These are phyloP conservation scores for Brasenia schreberi DNA, from an alignment of 164 flowering plant genomes.

Conservation along the genomic window DNA sequence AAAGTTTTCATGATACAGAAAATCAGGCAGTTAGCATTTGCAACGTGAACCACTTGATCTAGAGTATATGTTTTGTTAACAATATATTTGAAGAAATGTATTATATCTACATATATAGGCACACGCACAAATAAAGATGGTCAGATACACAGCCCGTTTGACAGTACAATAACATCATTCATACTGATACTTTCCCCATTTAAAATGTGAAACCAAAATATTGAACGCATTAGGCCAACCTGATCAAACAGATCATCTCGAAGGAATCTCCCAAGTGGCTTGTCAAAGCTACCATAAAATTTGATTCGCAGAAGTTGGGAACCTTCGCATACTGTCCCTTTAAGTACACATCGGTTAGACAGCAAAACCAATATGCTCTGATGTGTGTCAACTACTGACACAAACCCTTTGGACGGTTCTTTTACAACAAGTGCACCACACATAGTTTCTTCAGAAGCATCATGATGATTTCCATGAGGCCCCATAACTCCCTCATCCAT, in stretches of 20 bases:
- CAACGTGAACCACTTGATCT: no score
- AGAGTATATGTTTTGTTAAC: no score
- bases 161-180: no score
- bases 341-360: conserved; percentile 61
- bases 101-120: not conserved
- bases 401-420: conserved; percentile 26
- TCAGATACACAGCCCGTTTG: no score
- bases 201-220: not conserved
- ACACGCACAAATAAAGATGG: not conserved
- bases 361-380: conserved; percentile 86
- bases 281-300: conserved; percentile 86
- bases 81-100: no score
- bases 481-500: not conserved
- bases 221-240: conserved; percentile 23
- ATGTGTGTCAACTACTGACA: conserved; percentile 54
- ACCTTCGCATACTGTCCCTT: conserved; percentile 79
- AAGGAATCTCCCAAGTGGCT: conserved; percentile 87
- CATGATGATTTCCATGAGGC: not conserved
- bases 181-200: no score
- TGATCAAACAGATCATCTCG: conserved; percentile 76
- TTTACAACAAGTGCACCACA: conserved; percentile 11
- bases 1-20: no score
- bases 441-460: conserved; percentile 10
- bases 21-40: no score
- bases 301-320: conserved; percentile 74